Base-by-base conservation (phyloP, 352 stramenopile species). In the Globisporangium parvum region DNA sequence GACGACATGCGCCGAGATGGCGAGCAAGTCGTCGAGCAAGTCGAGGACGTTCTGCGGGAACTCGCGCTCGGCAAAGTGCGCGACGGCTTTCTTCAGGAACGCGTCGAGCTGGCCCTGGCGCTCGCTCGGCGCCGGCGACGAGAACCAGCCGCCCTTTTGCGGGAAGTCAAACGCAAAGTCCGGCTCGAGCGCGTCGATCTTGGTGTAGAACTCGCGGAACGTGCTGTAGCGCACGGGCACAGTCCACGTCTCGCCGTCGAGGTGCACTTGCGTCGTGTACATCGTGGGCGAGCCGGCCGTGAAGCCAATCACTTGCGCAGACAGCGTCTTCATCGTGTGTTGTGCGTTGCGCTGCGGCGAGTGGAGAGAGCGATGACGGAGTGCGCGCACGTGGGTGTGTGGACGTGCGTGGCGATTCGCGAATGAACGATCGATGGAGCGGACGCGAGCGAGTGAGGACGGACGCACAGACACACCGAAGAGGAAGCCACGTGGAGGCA, bases 151-250 rank as follows among this genome's bases (percentile, higher is more conserved):
- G 37, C 77, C 72, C 51, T 88, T 88, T 55, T 74, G 71, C 0
- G 80, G 80, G 57, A 91, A 89, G 3, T 75, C 58, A 48, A 83
- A 84, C 2, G 56, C 61, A 47, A 89, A 88, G 51, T 71, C 54
- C 42, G 66, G 68, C 50, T 87, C 78, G 10, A 78, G 37, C 6
- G 65, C 67, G 11, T 69, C 47, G 47, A 91, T 65, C 11, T 71
- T 67, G 53, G 39, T 54, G 67, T 91, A 88, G 53, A 83, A 83
- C 23, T 67, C 57, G 51, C 69, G 71, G 65, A 88, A 88, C 9
- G 69, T 71, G 62, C 70, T 84, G 67, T 89, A 91, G 51, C 80
- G 80, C 39, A 91, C 63, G 6, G 41, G 57, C 20, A 91, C 59
- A 26, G 60, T 62, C 77, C 80, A 91, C 4, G 54, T 54, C 41